Conservation (phyloP, 768 basidiomycete species). For the Calocybe gangraenosa region DNA sequence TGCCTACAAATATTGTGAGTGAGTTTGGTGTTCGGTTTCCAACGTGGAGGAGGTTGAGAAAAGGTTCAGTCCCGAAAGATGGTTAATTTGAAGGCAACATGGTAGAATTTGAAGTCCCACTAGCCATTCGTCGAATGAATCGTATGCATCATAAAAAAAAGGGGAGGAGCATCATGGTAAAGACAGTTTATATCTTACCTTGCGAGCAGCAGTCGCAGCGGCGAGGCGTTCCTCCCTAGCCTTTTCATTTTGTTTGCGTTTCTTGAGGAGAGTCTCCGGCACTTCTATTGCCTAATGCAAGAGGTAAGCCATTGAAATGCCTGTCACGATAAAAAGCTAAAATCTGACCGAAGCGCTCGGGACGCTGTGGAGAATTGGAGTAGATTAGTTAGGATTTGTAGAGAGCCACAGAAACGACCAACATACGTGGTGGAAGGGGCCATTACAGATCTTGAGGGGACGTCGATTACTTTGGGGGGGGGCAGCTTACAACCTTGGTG, state of each 20-base stretch:
- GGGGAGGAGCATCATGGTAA: neutral
- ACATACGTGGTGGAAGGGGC: slow-evolving; percentile 57
- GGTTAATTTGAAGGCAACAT: slow-evolving; percentile 81
- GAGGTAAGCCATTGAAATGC: slow-evolving; percentile 17
- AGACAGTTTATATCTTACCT: slow-evolving; percentile 53
- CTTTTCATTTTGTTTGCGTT: slow-evolving; percentile 97
- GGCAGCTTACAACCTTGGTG: slow-evolving; percentile 19
- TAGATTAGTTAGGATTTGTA: no score
- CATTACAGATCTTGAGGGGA: slow-evolving; percentile 50
- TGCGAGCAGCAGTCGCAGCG: slow-evolving; percentile 80
- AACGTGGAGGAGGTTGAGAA: neutral
- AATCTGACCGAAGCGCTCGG: slow-evolving; percentile 55
- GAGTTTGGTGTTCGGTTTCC: slow-evolving; percentile 6
- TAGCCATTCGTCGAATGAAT: slow-evolving; percentile 76
- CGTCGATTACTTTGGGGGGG: slow-evolving; percentile 28
- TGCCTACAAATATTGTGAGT: slow-evolving; percentile 43
- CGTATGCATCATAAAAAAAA: slow-evolving; percentile 75
- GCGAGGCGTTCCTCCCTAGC: slow-evolving; percentile 89
- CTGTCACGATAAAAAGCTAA: slow-evolving; percentile 9
- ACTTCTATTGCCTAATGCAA: slow-evolving; percentile 79
- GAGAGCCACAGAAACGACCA: no score
- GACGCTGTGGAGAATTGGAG: no score
- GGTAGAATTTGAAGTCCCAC: slow-evolving; percentile 48
- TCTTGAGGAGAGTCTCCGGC: slow-evolving; percentile 99
- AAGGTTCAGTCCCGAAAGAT: slow-evolving; percentile 86